phyloP scores from a whole-genome alignment of 169 alveolate genomes.

The Eimeria tenella region DNA sequence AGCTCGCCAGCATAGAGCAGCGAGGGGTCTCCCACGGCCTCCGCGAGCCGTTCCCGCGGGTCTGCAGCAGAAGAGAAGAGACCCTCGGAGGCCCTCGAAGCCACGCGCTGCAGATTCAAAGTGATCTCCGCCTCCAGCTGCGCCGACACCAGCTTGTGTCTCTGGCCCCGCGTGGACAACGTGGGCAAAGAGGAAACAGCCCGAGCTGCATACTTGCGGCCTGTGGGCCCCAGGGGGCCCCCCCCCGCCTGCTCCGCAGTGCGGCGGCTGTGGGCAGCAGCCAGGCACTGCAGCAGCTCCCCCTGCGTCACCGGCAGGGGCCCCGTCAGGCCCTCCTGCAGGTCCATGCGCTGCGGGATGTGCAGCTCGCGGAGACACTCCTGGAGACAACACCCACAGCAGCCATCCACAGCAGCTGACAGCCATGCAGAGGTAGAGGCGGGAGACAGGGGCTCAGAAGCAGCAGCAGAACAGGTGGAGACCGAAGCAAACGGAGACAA shows the following conservation, averaged over 20 bases:
- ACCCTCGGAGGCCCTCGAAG: neutral
- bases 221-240: neutral
- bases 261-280: neutral
- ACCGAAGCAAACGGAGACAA: neutral
- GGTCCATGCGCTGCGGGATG: constrained; percentile 31
- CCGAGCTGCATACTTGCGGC: neutral
- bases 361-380: constrained; percentile 75
- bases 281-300: constrained; percentile 28
- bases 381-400: neutral
- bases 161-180: constrained; percentile 6
- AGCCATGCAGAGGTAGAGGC: too few species aligned
- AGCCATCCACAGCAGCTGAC: neutral
- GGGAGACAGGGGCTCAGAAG: too few species aligned
- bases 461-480: neutral
- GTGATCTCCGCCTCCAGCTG: constrained; percentile 41
- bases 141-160: constrained; percentile 4
- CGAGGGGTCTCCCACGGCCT: neutral
- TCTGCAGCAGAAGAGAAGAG: neutral
- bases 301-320: constrained; percentile 32
- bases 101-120: neutral
- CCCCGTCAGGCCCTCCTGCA: constrained; percentile 1
- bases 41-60: neutral
- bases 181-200: neutral
- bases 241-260: neutral
- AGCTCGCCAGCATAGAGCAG: constrained; percentile 42